Evolutionary conservation across 2,329 filamentous ascomycete species (phyloP).

Genomic region (Scopulariopsis brevicaulis): DNA sequence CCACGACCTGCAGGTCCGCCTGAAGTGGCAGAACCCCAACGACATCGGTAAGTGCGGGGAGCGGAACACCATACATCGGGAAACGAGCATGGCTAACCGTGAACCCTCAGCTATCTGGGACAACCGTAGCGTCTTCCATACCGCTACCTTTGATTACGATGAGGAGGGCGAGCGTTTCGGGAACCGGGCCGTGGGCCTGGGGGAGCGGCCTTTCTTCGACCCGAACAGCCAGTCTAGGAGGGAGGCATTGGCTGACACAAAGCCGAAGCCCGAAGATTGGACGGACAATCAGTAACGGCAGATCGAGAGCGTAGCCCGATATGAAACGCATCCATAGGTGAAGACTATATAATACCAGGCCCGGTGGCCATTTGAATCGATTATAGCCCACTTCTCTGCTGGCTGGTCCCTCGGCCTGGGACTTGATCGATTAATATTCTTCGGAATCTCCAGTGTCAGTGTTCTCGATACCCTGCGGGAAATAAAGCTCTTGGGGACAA

Average conservation of each 20-base stretch:
- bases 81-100: not conserved
- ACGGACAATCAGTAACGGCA: too few species aligned
- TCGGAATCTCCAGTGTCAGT: too few species aligned
- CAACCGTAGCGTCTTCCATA: constrained; percentile 39
- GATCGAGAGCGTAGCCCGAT: too few species aligned
- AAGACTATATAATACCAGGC: too few species aligned
- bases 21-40: constrained; percentile 28
- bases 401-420: too few species aligned
- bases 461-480: too few species aligned
- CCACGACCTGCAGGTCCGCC: constrained; percentile 42
- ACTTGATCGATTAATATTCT: too few species aligned
- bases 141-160: constrained; percentile 45
- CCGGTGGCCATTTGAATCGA: too few species aligned
- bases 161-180: constrained; percentile 36
- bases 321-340: too few species aligned
- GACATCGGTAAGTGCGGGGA: constrained; percentile 18
- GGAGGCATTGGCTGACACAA: not conserved
- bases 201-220: constrained; percentile 42
- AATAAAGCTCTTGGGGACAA: too few species aligned
- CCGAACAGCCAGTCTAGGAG: constrained; percentile 27
- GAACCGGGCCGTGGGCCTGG: constrained; percentile 41
- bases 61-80: not conserved
- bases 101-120: constrained; percentile 3
- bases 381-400: too few species aligned
- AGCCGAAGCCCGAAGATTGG: not conserved